A percentile compares a stretch with the other conserved stretches of the same genome.
Conservation (phyloP, 2,329 filamentous ascomycete genomes). For the Aspergillus melleus region DNA sequence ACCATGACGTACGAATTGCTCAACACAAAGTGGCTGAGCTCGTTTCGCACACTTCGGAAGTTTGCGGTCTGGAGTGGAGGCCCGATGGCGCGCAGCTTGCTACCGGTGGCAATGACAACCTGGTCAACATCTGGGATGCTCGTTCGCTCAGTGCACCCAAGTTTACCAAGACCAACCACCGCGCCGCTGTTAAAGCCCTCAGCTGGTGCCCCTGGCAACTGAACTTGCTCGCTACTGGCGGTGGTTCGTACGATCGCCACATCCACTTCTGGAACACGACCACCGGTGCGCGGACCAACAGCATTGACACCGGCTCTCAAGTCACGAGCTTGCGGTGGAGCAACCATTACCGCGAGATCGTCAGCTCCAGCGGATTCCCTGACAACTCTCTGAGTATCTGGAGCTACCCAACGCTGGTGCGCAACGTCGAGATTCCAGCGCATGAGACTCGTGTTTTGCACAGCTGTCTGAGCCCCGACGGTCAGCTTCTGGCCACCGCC, state of each 20-base stretch:
- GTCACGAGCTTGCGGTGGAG: conserved; percentile 97
- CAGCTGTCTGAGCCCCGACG: conserved; percentile 94
- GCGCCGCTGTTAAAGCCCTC: conserved; percentile 95
- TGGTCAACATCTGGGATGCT: conserved; percentile 98
- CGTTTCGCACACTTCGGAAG: conserved; percentile 94
- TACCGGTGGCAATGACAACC: conserved; percentile 97
- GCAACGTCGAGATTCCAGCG: conserved; percentile 96
- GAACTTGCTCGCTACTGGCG: conserved; percentile 93
- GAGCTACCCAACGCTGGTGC: conserved; percentile 96
- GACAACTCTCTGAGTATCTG: conserved; percentile 99
- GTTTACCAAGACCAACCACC: conserved; percentile 99
- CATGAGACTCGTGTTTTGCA: conserved; percentile 96
- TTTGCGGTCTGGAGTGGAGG: conserved; percentile 97
- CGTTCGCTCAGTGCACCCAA: conserved; percentile 90
- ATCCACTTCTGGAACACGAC: conserved; percentile 99
- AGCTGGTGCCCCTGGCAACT: conserved; percentile 99
- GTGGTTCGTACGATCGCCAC: conserved; percentile 93
- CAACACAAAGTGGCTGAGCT: conserved; percentile 98
- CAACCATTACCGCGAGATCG: conserved; percentile 95
- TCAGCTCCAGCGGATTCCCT: conserved; percentile 96
- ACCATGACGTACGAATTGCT: conserved; percentile 96
- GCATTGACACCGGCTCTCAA: conserved; percentile 96
- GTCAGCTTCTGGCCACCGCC: conserved; percentile 95
- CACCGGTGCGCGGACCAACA: conserved; percentile 95
- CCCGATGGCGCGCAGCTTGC: conserved; percentile 95